A percentile compares a stretch with the other conserved stretches of the same genome.
Conservation (phyloP, 441 rosid genomes). For the Croton laevigatus region DNA sequence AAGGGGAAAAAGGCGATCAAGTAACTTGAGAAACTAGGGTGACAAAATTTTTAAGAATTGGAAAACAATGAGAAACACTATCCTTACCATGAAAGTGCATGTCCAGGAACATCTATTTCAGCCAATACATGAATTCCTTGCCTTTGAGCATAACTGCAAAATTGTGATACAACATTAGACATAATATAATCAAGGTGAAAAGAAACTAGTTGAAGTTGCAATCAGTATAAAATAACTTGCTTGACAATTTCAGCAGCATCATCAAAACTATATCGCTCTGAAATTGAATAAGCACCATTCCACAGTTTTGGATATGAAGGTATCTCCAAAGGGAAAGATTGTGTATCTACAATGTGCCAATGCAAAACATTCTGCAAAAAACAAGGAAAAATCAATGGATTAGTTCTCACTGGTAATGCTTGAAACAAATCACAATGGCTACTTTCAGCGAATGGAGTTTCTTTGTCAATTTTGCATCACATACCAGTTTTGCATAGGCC, state of each 20-base stretch:
- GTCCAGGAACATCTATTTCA: constrained; percentile 80
- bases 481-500: constrained; percentile 69
- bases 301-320: constrained; percentile 76
- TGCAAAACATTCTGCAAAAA: constrained; percentile 67
- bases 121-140: constrained; percentile 67
- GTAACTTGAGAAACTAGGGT: background rate
- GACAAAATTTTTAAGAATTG: background rate
- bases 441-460: background rate
- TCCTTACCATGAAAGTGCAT: constrained; percentile 62
- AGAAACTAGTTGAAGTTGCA: background rate
- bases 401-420: background rate
- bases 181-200: constrained; percentile 2
- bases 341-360: constrained; percentile 75
- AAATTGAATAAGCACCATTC: constrained; percentile 62
- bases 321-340: constrained; percentile 75
- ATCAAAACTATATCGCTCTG: constrained; percentile 51
- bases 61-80: background rate
- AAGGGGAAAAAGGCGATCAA: constrained; percentile 6
- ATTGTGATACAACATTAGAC: constrained; percentile 14
- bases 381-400: constrained; percentile 8
- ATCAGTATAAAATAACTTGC: constrained; percentile 34
- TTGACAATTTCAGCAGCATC: constrained; percentile 73
- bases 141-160: constrained; percentile 53
- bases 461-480: constrained; percentile 18
- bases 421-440: background rate